A percentile compares a stretch with the other conserved stretches of the same genome.
phyloP scores from a whole-genome alignment of 441 rosid species.

The Syzygium syzygioides region DNA sequence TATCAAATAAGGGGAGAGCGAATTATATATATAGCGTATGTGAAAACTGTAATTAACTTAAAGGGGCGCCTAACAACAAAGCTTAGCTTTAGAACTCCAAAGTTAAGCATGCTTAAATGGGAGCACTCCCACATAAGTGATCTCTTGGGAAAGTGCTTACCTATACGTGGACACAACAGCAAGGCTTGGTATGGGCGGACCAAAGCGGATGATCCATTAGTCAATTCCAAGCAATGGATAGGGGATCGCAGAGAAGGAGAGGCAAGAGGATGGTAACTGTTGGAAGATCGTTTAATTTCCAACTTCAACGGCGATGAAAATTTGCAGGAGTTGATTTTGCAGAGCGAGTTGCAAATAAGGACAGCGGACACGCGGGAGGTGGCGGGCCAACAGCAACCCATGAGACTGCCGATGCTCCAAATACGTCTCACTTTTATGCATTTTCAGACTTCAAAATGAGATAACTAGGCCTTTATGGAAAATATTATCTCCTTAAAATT shows the following conservation, averaged over 20 bases:
- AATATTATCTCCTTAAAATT: background rate
- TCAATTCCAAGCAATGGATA: slow-evolving; percentile 48
- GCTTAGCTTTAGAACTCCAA: too few relatives aligned
- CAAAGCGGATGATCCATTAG: slow-evolving; percentile 2
- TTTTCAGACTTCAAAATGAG: background rate
- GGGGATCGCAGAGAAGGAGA: slow-evolving; percentile 48
- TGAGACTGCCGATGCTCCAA: background rate
- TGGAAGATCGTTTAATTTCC: slow-evolving; percentile 5
- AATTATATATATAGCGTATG: too few relatives aligned
- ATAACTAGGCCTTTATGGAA: background rate
- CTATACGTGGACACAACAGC: too few relatives aligned
- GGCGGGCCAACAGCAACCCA: background rate
- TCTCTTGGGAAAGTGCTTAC: too few relatives aligned
- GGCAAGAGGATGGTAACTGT: slow-evolving; percentile 8
- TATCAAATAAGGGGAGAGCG: too few relatives aligned
- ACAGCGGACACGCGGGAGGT: background rate
- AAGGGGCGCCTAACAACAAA: too few relatives aligned
- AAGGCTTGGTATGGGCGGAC: too few relatives aligned
- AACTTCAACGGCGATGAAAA: slow-evolving; percentile 18
- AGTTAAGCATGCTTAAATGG: too few relatives aligned
- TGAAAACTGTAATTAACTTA: too few relatives aligned
- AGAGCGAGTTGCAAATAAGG: background rate
- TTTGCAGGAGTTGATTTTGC: background rate
- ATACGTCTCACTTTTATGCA: background rate
- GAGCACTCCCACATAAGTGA: too few relatives aligned